These are phyloP conservation scores for Brassica balearica DNA, from an alignment of 441 rosid species.

Conservation along the genomic window DNA sequence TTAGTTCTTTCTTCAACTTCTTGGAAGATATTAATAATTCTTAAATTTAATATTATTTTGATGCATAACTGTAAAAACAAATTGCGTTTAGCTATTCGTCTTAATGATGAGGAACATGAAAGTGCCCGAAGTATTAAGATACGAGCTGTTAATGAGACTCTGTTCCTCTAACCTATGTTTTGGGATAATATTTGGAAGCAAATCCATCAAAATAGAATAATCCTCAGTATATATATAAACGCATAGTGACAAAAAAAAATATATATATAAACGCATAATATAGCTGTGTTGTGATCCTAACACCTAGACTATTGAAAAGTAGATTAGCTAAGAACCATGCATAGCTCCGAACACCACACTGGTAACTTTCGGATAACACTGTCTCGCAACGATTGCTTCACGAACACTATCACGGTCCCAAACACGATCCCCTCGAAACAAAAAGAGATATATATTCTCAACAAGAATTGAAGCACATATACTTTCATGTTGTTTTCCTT, in stretches of 20 bases:
- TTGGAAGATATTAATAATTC: background rate
- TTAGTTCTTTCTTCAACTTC: background rate
- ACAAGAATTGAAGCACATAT: background rate
- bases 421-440: background rate
- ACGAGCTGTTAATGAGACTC: background rate
- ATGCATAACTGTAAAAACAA: background rate
- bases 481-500: constrained; percentile 4
- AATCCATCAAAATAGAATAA: too few species aligned
- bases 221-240: background rate
- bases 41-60: background rate
- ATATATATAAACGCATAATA: too few species aligned
- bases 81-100: background rate
- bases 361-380: background rate
- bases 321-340: too few species aligned
- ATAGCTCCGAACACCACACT: too few species aligned
- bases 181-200: background rate
- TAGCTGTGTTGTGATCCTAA: too few species aligned
- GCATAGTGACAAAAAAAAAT: too few species aligned
- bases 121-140: background rate
- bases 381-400: background rate
- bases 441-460: background rate
- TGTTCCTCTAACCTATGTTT: background rate
- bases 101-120: background rate
- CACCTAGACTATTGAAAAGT: too few species aligned
- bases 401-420: background rate